Evolutionary conservation across 2,329 filamentous ascomycete genomes (phyloP), one percentile per base, ranked within the genome.

Genomic region (Penicillium polonicum): DNA sequence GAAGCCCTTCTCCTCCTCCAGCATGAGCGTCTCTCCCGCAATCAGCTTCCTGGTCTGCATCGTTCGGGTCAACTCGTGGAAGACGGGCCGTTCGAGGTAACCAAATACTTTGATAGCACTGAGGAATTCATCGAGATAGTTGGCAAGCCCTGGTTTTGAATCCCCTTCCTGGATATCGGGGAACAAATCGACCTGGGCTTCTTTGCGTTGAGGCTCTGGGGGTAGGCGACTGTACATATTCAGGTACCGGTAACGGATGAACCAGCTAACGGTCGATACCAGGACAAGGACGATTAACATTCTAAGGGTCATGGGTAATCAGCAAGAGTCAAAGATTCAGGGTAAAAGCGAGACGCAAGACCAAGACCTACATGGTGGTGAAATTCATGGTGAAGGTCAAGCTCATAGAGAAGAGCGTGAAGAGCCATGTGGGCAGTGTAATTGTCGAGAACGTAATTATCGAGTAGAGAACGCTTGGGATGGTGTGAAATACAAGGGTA

Each of bases 31-130:
- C 76, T 99, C 94, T 31, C 94, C 94, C 5, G 94, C 93, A 68
- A 97, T 95, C 49, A 99, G 82, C 76, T 97, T 97, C 67, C 91
- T 84, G 21, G 95, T 99, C 78, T 99, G 94, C 94, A 99, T 99
- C 58, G 92, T 97, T 59, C 94, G 83, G 0, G 94, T 99, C 67
- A 99, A 84, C 76, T 99, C 94, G 70, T 99, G 95, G 70, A 99
- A 99, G 42, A 99, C 94, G 0, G 94, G 92, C 27, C 94, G 86
- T 73, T 99, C 94, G 43, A 99, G 80, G 71, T 97, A 99, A 9
- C 94, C 94, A 76, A 99, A 99, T 57, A 99, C 94, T 76, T 97
- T 99, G 79, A 99, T 99, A 31, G 95, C 94, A 72, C 92, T 97
- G 23, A 99, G 80, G 68, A 99, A 99, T 74, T 99, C 95, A 75